Evolutionary conservation across 1,284 basidiomycete genomes (phyloP).

Genomic region (Schizopora paradoxa): DNA sequence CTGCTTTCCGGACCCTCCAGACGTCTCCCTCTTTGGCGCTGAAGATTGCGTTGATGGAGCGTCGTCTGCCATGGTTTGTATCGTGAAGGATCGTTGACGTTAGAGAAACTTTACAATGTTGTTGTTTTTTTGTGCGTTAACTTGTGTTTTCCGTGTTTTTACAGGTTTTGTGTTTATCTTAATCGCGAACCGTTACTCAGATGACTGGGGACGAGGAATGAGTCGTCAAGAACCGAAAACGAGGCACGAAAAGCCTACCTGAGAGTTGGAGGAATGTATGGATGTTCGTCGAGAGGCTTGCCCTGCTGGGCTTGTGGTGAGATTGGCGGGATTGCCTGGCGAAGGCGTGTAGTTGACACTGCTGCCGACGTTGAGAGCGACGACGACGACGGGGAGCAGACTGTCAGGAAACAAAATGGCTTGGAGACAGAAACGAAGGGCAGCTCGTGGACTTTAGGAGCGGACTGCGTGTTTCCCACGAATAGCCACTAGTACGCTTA

Average conservation of each 20-base stretch:
- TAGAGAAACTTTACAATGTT: constrained; percentile 24
- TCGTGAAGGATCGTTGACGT: constrained; percentile 52
- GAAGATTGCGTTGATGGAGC: constrained; percentile 42
- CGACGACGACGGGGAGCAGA: constrained; percentile 12
- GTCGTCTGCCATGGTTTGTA: constrained; percentile 81
- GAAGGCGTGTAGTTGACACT: constrained; percentile 48
- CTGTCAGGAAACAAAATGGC: constrained; percentile 1
- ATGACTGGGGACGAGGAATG: constrained; percentile 1
- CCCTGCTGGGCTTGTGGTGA: constrained; percentile 81
- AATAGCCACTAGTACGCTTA: no score
- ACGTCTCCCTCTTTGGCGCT: constrained; percentile 27
- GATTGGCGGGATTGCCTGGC: constrained; percentile 54
- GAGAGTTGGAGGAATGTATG: constrained; percentile 43
- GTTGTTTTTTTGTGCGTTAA: constrained; percentile 46
- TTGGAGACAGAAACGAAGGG: constrained; percentile 1
- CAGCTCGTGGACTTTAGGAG: constrained; percentile 11
- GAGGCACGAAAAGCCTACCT: constrained; percentile 34
- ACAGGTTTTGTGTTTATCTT: constrained; percentile 18
- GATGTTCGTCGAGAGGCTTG: constrained; percentile 58
- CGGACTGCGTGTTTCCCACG: no score
- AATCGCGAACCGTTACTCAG: constrained; percentile 7
- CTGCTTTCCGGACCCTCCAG: constrained; percentile 48
- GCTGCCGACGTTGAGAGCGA: constrained; percentile 39
- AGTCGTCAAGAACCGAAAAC: constrained; percentile 9
- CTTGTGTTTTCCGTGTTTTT: constrained; percentile 42